Conservation (phyloP, 2,329 filamentous ascomycete genomes). For the Trichoderma polysporum region DNA sequence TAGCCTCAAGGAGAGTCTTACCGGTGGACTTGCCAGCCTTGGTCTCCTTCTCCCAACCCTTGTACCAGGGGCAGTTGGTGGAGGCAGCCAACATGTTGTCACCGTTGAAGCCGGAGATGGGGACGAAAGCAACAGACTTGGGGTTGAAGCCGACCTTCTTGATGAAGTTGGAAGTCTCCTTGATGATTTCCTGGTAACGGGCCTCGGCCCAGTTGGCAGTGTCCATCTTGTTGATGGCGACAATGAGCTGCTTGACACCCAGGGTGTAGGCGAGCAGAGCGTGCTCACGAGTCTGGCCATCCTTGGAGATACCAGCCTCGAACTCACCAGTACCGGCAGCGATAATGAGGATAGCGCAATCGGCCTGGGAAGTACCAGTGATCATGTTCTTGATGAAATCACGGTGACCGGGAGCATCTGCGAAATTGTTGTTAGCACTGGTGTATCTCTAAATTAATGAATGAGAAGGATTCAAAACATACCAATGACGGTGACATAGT, state of each 20-base stretch:
- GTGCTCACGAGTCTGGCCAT: slow-evolving; percentile 99
- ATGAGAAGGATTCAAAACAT: slow-evolving; percentile 40
- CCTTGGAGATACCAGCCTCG: slow-evolving; percentile 99
- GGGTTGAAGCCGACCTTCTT: slow-evolving; percentile 99
- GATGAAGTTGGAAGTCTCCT: slow-evolving; percentile 99
- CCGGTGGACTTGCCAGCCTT: slow-evolving; percentile 84
- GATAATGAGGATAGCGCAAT: slow-evolving; percentile 99
- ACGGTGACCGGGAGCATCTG: slow-evolving; percentile 98
- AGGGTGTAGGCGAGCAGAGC: slow-evolving; percentile 99
- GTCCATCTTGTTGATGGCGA: slow-evolving; percentile 99
- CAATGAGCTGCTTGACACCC: slow-evolving; percentile 99
- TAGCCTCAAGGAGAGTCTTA: slow-evolving; percentile 99
- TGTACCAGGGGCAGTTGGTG: slow-evolving; percentile 99
- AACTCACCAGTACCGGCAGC: slow-evolving; percentile 99
- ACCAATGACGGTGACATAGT: slow-evolving; percentile 98
- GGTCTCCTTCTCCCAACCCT: slow-evolving; percentile 98
- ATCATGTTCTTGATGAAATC: slow-evolving; percentile 99
- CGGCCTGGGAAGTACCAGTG: slow-evolving; percentile 99
- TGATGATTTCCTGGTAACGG: slow-evolving; percentile 98
- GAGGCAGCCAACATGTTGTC: slow-evolving; percentile 98
- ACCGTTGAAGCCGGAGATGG: slow-evolving; percentile 99
- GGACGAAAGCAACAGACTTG: slow-evolving; percentile 97
- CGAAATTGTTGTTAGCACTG: not conserved
- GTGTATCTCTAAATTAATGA: not conserved
- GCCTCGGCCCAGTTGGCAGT: slow-evolving; percentile 97